phyloP scores from a whole-genome alignment of 805 yeast genomes.

The Schizosaccharomyces lindneri region DNA sequence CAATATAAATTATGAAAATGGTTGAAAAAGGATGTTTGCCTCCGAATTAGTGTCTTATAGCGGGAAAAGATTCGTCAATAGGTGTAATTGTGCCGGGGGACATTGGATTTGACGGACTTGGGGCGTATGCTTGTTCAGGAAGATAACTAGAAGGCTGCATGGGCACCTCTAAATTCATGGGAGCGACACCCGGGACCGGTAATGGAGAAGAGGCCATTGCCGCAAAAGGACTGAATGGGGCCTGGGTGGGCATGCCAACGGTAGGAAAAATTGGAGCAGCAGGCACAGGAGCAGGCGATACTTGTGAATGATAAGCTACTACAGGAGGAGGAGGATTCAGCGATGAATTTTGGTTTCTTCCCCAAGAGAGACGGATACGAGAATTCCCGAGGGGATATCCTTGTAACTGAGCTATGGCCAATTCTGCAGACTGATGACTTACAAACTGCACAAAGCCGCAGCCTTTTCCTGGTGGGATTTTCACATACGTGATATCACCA shows the following conservation, averaged over 20 bases:
- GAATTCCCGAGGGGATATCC: slow-evolving; percentile 72
- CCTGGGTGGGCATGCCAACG: slow-evolving; percentile 13
- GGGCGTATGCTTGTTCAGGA: not conserved
- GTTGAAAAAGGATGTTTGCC: too few relatives aligned
- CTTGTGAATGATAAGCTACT: slow-evolving; percentile 12
- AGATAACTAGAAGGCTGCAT: not conserved
- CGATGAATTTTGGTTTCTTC: slow-evolving; percentile 25
- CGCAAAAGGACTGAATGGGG: slow-evolving; percentile 15
- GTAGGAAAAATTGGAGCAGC: slow-evolving; percentile 15
- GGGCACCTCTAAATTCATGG: not conserved
- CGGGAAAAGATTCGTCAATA: not conserved
- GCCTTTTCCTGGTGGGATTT: slow-evolving; percentile 56
- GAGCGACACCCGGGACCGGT: not conserved
- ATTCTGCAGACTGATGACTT: slow-evolving; percentile 58
- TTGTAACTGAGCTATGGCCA: slow-evolving; percentile 67
- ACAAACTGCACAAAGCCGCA: slow-evolving; percentile 76
- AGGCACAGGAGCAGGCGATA: slow-evolving; percentile 11
- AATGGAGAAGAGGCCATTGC: slow-evolving; percentile 8
- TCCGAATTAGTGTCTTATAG: too few relatives aligned
- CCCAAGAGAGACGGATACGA: slow-evolving; percentile 71
- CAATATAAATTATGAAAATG: too few relatives aligned
- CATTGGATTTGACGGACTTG: not conserved
- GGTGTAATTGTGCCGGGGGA: too few relatives aligned
- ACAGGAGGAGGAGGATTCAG: slow-evolving; percentile 10
- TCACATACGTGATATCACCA: slow-evolving; percentile 55